Evolutionary conservation across 2,329 filamentous ascomycete species (phyloP).

Genomic region (Chaetomium olivaceum): DNA sequence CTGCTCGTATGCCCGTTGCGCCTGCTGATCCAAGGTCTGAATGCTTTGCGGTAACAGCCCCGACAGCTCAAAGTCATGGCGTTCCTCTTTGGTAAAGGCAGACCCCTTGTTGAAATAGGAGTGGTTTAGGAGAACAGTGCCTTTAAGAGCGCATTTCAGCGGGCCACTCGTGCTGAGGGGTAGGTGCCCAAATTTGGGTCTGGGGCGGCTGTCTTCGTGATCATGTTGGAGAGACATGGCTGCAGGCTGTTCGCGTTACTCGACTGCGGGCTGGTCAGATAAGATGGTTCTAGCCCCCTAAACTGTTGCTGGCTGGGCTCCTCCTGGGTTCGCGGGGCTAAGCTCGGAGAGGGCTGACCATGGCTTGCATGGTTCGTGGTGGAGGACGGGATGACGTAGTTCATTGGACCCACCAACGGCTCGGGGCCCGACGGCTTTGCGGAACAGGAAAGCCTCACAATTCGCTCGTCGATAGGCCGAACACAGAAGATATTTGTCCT

Average conservation of each 20-base stretch:
- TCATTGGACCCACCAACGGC: background rate
- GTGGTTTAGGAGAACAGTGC: conserved; percentile 60
- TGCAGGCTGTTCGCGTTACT: background rate
- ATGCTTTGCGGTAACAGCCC: conserved; percentile 72
- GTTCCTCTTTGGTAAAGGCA: conserved; percentile 70
- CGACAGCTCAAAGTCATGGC: conserved; percentile 66
- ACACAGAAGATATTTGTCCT: no score
- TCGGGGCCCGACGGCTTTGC: no score
- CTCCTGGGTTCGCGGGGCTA: no score
- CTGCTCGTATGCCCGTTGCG: conserved; percentile 76
- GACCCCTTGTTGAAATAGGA: conserved; percentile 82
- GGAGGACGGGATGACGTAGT: background rate
- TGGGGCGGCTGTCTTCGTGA: conserved; percentile 21
- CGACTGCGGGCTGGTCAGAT: no score
- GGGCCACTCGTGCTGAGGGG: conserved; percentile 51
- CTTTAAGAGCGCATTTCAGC: conserved; percentile 51
- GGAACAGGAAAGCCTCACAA: background rate
- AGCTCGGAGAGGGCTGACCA: no score
- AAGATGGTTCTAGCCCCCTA: background rate
- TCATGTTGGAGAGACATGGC: conserved; percentile 7
- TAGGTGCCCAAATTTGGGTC: conserved; percentile 45
- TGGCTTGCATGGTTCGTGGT: no score
- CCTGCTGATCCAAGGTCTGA: conserved; percentile 76
- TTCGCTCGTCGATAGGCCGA: background rate
- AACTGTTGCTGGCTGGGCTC: no score